Percentiles rank a stretch among this genome's conserved stretches.
phyloP scores from a whole-genome alignment of 176 grass and related monocot species.

The Aegilops longissima region DNA sequence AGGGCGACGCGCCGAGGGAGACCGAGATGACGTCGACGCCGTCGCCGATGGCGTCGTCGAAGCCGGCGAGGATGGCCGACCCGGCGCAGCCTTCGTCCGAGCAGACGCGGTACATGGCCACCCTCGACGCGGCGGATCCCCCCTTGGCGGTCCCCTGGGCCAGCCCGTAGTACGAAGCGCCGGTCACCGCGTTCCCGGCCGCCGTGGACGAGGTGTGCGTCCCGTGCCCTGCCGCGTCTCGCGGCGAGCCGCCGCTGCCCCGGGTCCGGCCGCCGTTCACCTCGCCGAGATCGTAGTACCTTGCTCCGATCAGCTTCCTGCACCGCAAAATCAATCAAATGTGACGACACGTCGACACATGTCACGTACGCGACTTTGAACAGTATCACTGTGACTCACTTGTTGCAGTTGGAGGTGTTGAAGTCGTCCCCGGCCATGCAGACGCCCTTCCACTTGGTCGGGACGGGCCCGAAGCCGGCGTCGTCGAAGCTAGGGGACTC shows the following conservation, averaged over 20 bases:
- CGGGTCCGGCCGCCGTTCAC: neutral
- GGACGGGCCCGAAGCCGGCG: slow-evolving; percentile 45
- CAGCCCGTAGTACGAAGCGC: slow-evolving; percentile 78
- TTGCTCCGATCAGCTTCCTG: slow-evolving; percentile 92
- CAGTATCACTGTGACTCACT: neutral
- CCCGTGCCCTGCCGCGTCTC: slow-evolving; percentile 67
- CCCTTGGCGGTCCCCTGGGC: slow-evolving; percentile 67
- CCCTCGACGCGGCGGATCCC: slow-evolving; percentile 50
- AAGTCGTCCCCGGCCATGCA: slow-evolving; percentile 75
- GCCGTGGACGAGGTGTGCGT: slow-evolving; percentile 91
- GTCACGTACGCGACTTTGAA: too few species aligned
- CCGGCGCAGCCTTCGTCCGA: slow-evolving; percentile 55
- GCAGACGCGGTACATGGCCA: slow-evolving; percentile 83
- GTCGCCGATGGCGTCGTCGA: slow-evolving; percentile 80
- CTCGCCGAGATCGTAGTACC: slow-evolving; percentile 55
- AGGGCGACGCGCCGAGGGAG: slow-evolving; percentile 53
- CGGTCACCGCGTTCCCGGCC: slow-evolving; percentile 45
- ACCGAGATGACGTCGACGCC: slow-evolving; percentile 70
- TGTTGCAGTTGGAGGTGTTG: slow-evolving; percentile 76
- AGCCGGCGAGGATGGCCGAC: slow-evolving; percentile 78
- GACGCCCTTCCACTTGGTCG: slow-evolving; percentile 61
- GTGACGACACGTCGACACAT: neutral
- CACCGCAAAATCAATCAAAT: neutral
- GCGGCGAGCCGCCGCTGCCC: slow-evolving; percentile 23
- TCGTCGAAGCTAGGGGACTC: slow-evolving; percentile 82